Conservation (phyloP, 2,329 filamentous ascomycete species). For the Drechslerella coelobrocha region DNA sequence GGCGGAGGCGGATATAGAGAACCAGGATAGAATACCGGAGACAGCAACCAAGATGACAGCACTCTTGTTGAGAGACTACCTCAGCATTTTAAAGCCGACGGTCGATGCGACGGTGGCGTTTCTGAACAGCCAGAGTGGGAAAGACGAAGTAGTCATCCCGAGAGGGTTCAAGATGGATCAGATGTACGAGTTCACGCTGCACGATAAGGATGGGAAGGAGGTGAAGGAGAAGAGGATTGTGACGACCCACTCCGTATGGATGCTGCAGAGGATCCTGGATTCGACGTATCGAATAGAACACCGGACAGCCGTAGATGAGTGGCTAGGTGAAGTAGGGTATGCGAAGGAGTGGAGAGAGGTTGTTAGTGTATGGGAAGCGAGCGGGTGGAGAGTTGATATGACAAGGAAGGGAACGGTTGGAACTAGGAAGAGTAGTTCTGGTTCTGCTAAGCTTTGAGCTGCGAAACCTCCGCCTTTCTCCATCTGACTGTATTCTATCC, state of each 20-base stretch:
- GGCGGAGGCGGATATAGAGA: conserved; percentile 15
- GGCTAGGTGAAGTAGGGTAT: conserved; percentile 32
- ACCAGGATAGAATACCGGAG: conserved; percentile 23
- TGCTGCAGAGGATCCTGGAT: conserved; percentile 43
- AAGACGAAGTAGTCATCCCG: conserved; percentile 30
- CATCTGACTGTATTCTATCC: background rate
- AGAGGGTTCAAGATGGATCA: conserved; percentile 30
- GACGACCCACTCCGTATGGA: conserved; percentile 35
- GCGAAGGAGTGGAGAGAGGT: conserved; percentile 31
- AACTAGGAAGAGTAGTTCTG: conserved; percentile 15
- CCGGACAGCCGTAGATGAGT: conserved; percentile 33
- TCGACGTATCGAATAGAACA: conserved; percentile 20
- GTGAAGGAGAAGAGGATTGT: conserved; percentile 29
- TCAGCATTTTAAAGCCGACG: conserved; percentile 22
- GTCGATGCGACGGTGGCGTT: conserved; percentile 23
- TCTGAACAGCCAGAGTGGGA: conserved; percentile 16
- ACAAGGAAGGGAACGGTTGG: conserved; percentile 28
- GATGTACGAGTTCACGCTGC: conserved; percentile 28
- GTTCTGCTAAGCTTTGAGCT: conserved; percentile 24
- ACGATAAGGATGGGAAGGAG: conserved; percentile 9
- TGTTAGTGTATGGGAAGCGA: conserved; percentile 22
- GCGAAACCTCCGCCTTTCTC: no score
- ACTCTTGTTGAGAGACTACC: conserved; percentile 26
- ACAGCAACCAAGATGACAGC: conserved; percentile 21
- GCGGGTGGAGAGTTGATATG: conserved; percentile 45